A percentile compares a stretch with the other conserved stretches of the same genome.
Evolutionary conservation across 495 filamentous ascomycete species (phyloP).

Genomic region (Xylaria acuta): DNA sequence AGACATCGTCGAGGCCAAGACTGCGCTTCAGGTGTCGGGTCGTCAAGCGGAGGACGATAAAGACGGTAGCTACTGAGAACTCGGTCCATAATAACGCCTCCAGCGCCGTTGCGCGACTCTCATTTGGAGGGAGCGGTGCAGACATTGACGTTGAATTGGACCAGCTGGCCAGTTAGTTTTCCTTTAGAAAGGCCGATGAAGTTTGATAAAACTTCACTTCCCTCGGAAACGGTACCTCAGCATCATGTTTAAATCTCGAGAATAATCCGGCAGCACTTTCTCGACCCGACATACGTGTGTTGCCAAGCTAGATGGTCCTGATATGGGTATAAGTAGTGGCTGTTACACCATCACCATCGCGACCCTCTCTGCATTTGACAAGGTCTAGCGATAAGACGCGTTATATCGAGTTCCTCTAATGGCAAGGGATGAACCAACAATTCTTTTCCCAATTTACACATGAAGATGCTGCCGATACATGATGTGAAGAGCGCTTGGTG

Average conservation of each 20-base stretch:
- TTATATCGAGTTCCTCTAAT: background rate
- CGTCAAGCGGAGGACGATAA: constrained; percentile 11
- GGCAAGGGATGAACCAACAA: background rate
- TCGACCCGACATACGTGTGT: background rate
- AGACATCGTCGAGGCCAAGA: constrained; percentile 9
- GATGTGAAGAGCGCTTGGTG: background rate
- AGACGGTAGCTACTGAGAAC: constrained; percentile 7
- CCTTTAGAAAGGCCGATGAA: background rate
- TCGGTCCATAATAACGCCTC: constrained; percentile 12
- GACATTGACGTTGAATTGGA: background rate
- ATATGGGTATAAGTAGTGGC: background rate
- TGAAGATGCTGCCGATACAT: background rate
- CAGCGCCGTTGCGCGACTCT: constrained; percentile 8
- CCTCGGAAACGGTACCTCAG: background rate
- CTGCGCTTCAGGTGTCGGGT: background rate
- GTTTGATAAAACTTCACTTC: background rate
- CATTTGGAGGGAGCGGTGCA: constrained; percentile 4
- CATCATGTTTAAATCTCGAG: constrained; percentile 1
- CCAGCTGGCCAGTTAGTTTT: background rate
- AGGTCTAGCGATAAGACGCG: background rate
- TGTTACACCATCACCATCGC: constrained; percentile 1
- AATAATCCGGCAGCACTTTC: background rate
- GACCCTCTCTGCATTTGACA: constrained; percentile 4
- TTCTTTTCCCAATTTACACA: background rate
- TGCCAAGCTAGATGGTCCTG: background rate